phyloP scores from a whole-genome alignment of 768 basidiomycete species.

The Lactifluus subvellereus region DNA sequence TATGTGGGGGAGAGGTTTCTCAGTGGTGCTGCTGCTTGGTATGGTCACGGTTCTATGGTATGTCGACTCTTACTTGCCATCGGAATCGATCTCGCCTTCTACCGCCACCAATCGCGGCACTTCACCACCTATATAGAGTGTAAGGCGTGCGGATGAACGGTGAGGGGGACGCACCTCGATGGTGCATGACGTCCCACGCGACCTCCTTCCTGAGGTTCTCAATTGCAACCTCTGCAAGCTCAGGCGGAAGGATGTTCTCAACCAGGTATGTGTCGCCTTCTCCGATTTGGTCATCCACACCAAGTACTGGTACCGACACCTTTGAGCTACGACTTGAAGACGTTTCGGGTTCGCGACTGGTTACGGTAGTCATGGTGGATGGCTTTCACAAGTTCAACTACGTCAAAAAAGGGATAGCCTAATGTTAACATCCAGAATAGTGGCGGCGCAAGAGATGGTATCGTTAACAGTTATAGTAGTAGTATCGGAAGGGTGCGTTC shows the following conservation, averaged over 20 bases:
- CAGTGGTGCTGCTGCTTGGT: too few relatives aligned
- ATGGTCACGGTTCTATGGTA: too few relatives aligned
- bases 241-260: constrained; percentile 49
- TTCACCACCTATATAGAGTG: constrained; percentile 31
- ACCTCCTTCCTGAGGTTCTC: constrained; percentile 32
- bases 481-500: too few relatives aligned
- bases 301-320: constrained; percentile 2
- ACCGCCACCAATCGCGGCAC: constrained; percentile 63
- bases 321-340: background rate
- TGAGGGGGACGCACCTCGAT: too few relatives aligned
- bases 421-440: too few relatives aligned
- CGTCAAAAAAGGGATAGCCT: too few relatives aligned
- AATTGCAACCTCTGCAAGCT: constrained; percentile 52
- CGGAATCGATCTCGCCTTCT: constrained; percentile 45
- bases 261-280: constrained; percentile 33
- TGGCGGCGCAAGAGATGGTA: too few relatives aligned
- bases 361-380: too few relatives aligned
- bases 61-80: constrained; percentile 39
- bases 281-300: background rate
- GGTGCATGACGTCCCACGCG: too few relatives aligned
- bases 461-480: too few relatives aligned
- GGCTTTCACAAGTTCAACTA: too few relatives aligned
- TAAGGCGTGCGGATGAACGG: too few relatives aligned
- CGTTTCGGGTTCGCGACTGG: background rate
- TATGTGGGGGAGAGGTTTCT: background rate